These are phyloP conservation scores for Penicillium cataractarum DNA, from an alignment of 495 filamentous ascomycete genomes.

Conservation along the genomic window DNA sequence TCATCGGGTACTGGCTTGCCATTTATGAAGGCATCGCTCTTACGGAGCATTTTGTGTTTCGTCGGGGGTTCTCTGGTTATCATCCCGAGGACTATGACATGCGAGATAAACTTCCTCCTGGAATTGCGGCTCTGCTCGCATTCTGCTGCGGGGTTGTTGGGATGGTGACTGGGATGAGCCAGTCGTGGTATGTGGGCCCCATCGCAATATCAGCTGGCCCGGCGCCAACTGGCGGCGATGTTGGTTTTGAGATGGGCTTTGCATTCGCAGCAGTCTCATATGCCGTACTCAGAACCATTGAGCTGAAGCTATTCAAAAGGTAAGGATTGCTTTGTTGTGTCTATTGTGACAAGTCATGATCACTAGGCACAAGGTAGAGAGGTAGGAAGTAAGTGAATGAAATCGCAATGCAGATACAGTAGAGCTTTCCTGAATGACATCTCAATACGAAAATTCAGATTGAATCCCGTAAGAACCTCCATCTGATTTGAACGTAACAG, in stretches of 20 bases:
- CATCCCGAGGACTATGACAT: constrained; percentile 52
- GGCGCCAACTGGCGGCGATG: constrained; percentile 50
- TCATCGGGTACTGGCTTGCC: constrained; percentile 61
- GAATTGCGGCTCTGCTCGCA: constrained; percentile 47
- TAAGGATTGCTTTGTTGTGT: no score
- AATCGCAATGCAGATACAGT: no score
- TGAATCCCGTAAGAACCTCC: no score
- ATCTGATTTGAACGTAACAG: no score
- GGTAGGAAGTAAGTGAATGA: no score
- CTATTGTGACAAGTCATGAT: not conserved
- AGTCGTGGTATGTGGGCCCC: constrained; percentile 58
- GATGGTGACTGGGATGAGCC: constrained; percentile 57
- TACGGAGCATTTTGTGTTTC: constrained; percentile 53
- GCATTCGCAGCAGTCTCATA: constrained; percentile 52
- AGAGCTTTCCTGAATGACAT: no score
- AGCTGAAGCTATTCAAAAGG: constrained; percentile 11
- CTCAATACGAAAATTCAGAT: no score
- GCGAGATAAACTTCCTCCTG: constrained; percentile 46
- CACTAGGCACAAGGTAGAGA: no score
- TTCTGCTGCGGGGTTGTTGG: constrained; percentile 38
- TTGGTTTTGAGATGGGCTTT: constrained; percentile 62
- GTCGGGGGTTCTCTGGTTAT: constrained; percentile 39
- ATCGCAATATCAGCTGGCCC: constrained; percentile 44
- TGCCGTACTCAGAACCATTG: constrained; percentile 13
- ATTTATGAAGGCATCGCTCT: constrained; percentile 54